Evolutionary conservation across 2,329 filamentous ascomycete genomes (phyloP), one percentile per base, ranked within the genome.

Genomic region (Septoria linicola): DNA sequence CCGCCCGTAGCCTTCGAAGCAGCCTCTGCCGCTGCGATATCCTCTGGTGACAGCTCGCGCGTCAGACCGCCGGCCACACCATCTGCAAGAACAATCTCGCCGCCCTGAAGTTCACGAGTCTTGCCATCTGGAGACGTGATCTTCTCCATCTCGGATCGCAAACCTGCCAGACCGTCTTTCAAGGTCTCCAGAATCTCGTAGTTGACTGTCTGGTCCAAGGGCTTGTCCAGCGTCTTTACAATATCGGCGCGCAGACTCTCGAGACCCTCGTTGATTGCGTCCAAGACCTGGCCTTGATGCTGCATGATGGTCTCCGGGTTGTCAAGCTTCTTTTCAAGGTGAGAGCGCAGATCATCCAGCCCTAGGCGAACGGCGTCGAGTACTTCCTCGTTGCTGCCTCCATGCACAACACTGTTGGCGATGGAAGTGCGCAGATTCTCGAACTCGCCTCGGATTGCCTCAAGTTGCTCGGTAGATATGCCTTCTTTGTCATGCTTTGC

Each of bases 181-280:
- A 97, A 78, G 0, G 88, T 89, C 53, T 96, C 88, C 1, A 96
- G 77, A 45, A 96, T 91, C 70, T 96, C 90, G 58, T 95, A 88
- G 53, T 88, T 92, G 51, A 89, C 84, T 0, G 87, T 91, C 69
- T 92, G 79, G 62, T 95, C 90, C 0, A 82, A 75, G 4, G 90
- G 88, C 71, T 89, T 93, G 66, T 92, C 84, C 17, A 83, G 77
- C 13, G 93, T 78, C 64, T 85, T 85, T 57, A 80, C 76, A 42
- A 96, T 80, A 59, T 96, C 91, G 13, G 81, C 77, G 4, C 89
- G 81, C 27, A 96, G 78, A 36, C 80, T 81, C 54, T 88, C 87
- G 31, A 96, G 78, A 1, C 90, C 89, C 41, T 84, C 80, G 49
- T 82, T 79, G 56, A 85, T 73, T 6, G 78, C 78, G 58, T 84